Evolutionary conservation across 208 protist genomes (phyloP).

Genomic region (Trypanosoma mega): DNA sequence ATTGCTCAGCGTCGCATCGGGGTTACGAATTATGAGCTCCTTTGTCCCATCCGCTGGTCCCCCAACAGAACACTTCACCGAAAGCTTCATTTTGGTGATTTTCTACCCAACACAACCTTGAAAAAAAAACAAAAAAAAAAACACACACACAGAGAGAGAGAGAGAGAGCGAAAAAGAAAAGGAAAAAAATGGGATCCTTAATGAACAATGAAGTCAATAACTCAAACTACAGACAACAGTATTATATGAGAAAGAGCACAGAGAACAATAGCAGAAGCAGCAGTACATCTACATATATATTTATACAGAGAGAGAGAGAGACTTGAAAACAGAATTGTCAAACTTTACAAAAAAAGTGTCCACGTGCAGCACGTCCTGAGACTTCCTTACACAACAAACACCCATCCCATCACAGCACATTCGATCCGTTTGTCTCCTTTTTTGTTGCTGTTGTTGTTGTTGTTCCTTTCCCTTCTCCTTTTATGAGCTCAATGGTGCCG

Average conservation of each 20-base stretch:
- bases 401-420: too few relatives aligned
- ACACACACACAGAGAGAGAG: constrained; percentile 14
- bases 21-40: constrained; percentile 74
- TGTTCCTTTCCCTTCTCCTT: not conserved
- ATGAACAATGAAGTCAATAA: constrained; percentile 3
- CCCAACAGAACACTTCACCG: constrained; percentile 46
- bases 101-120: not conserved
- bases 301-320: too few relatives aligned
- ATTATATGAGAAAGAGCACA: too few relatives aligned
- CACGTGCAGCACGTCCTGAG: too few relatives aligned
- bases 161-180: constrained; percentile 19
- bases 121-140: constrained; percentile 10
- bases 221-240: too few relatives aligned
- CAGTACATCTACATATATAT: too few relatives aligned
- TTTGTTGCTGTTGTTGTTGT: not conserved
- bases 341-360: too few relatives aligned
- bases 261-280: too few relatives aligned
- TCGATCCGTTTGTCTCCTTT: not conserved
- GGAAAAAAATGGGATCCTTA: constrained; percentile 13
- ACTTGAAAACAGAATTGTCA: too few relatives aligned
- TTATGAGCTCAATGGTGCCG: constrained; percentile 1
- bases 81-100: constrained; percentile 63
- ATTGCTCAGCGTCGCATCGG: constrained; percentile 66
- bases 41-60: constrained; percentile 44
- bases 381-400: too few relatives aligned